Conservation (phyloP, 192 early-diverging fungal species). For the Powellomyces hirtus region DNA sequence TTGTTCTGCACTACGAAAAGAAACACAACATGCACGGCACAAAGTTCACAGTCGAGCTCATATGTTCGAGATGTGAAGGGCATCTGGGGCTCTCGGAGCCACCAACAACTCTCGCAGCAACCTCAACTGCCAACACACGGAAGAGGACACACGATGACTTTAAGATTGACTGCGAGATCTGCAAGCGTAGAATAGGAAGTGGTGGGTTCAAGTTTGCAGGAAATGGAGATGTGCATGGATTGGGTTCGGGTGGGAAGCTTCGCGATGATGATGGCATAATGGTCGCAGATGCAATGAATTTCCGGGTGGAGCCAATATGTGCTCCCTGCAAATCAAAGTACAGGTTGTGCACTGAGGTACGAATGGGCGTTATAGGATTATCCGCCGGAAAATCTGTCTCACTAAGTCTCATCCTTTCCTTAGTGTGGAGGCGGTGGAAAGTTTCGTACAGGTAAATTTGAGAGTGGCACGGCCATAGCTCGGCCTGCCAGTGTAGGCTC, state of each 20-base stretch:
- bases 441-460: constrained; percentile 21
- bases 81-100: neutral
- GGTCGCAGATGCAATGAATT: neutral
- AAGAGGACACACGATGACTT: neutral
- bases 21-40: neutral
- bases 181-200: constrained; percentile 6
- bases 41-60: neutral
- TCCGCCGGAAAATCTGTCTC: neutral
- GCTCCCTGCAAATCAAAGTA: constrained; percentile 20
- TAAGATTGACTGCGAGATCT: constrained; percentile 19
- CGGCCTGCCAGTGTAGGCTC: too few species aligned
- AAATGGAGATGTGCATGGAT: neutral
- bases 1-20: constrained; percentile 7
- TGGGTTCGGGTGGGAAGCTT: constrained; percentile 14
- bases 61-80: neutral
- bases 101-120: neutral
- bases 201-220: constrained; percentile 11
- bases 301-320: constrained; percentile 20
- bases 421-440: constrained; percentile 26
- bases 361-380: neutral
- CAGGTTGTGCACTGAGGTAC: constrained; percentile 19
- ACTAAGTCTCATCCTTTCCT: neutral
- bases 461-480: too few species aligned
- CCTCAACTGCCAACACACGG: neutral
- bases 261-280: neutral